Evolutionary conservation across 192 early-diverging fungal genomes (phyloP).

Genomic region (Gigaspora rosea): DNA sequence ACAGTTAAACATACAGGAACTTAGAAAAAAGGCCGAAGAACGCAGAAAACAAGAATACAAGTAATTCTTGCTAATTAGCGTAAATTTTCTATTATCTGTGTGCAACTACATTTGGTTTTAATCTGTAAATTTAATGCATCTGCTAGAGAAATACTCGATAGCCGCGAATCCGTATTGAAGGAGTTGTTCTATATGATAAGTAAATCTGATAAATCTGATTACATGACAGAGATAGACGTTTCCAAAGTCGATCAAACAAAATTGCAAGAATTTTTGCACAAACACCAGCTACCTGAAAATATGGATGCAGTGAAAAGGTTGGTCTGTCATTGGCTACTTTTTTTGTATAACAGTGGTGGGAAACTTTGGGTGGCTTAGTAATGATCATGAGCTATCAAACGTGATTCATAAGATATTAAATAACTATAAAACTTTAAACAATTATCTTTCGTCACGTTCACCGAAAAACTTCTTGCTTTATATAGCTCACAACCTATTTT

Average conservation of each 20-base stretch:
- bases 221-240: background rate
- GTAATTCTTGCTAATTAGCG: background rate
- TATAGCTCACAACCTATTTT: background rate
- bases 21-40: conserved; percentile 7
- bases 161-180: background rate
- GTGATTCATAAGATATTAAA: background rate
- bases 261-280: conserved; percentile 5
- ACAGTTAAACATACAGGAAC: background rate
- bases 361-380: background rate
- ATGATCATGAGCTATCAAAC: background rate
- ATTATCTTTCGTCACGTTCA: too few species aligned
- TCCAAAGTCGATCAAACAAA: background rate
- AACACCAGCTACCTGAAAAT: conserved; percentile 9
- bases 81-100: background rate
- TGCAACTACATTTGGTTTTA: background rate
- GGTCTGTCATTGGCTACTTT: background rate
- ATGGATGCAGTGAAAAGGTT: background rate
- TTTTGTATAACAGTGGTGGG: background rate
- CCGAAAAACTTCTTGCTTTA: too few species aligned
- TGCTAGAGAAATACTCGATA: background rate
- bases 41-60: conserved; percentile 7
- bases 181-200: conserved; percentile 16
- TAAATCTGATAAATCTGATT: background rate
- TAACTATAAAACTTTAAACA: background rate
- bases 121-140: background rate